Percentiles rank a stretch among this genome's conserved stretches.
These are phyloP conservation scores for Xerocomus brunneocitrinus DNA, from an alignment of 768 basidiomycete species.

Conservation along the genomic window DNA sequence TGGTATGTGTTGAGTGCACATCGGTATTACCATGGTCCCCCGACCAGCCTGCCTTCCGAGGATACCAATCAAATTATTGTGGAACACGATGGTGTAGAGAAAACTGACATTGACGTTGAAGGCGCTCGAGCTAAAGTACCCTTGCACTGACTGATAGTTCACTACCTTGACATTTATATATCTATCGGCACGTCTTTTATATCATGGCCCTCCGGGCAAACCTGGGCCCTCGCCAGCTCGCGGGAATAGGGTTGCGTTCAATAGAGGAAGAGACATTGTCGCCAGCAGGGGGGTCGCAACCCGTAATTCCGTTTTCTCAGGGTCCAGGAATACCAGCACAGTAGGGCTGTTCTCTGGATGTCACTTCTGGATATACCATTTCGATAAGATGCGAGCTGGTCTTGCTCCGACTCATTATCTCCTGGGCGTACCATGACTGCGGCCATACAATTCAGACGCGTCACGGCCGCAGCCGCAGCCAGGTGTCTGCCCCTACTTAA, in stretches of 20 bases:
- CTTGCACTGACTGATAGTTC: not conserved
- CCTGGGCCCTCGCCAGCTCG: no score
- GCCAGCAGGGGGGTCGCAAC: no score
- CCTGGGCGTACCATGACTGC: constrained; percentile 1
- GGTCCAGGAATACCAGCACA: not conserved
- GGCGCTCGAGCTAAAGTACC: not conserved
- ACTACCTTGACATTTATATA: not conserved
- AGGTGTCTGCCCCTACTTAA: not conserved
- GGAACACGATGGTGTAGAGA: constrained; percentile 1
- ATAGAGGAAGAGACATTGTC: no score
- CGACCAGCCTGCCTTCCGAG: constrained; percentile 41
- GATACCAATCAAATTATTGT: constrained; percentile 31
- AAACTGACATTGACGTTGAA: not conserved
- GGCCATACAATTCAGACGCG: not conserved
- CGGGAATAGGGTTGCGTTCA: no score
- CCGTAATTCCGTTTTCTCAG: no score
- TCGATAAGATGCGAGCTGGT: not conserved
- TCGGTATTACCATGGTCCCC: constrained; percentile 49
- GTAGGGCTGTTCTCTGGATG: not conserved
- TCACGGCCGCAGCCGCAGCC: constrained; percentile 21
- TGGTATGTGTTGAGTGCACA: constrained; percentile 55
- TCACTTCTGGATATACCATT: not conserved
- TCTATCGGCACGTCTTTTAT: not conserved
- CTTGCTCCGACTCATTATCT: not conserved
- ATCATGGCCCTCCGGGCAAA: no score